Base-by-base conservation (phyloP, 2,329 filamentous ascomycete genomes). In the Penicillium sp. region DNA sequence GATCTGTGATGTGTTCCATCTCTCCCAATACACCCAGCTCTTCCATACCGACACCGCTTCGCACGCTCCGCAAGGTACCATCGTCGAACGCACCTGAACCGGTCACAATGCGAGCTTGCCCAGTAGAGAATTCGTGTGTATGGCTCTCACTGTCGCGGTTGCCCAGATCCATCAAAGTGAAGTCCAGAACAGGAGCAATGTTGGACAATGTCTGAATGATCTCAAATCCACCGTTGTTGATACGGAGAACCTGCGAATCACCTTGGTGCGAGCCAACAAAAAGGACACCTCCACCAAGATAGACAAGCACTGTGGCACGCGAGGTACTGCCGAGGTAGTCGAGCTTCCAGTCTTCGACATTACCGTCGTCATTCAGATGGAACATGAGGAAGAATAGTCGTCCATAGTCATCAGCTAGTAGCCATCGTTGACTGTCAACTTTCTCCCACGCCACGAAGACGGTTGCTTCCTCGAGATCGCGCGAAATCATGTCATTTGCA, bases 101-200 rank as follows among this genome's bases (percentile, higher is more conserved):
- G 2, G 93, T 92, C 10, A 99, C 90, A 55, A 99, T 89, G 36
- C 92, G 84, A 42, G 94, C 92, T 72, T 99, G 93, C 0, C 94
- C 94, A 0, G 93, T 96, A 0, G 92, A 95, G 66, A 96, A 99
- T 57, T 94, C 89, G 64, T 94, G 95, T 3, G 87, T 88, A 16
- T 90, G 86, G 8, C 81, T 84, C 58, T 94, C 88, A 21, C 87
- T 87, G 54, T 89, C 86, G 51, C 90, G 81, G 62, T 90, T 92
- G 0, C 92, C 93, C 80, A 97, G 88, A 65, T 97, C 94, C 90
- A 97, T 96, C 15, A 99, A 85, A 1, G 89, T 87, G 63, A 99
- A 96, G 68, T 99, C 94, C 36, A 97, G 75, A 39, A 99, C 89
- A 0, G 94, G 94, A 0, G 89, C 91, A 62, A 97, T 90, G 66